These are phyloP conservation scores for Guadua angustifolia DNA, from an alignment of 176 grass and related monocot genomes.

Conservation along the genomic window DNA sequence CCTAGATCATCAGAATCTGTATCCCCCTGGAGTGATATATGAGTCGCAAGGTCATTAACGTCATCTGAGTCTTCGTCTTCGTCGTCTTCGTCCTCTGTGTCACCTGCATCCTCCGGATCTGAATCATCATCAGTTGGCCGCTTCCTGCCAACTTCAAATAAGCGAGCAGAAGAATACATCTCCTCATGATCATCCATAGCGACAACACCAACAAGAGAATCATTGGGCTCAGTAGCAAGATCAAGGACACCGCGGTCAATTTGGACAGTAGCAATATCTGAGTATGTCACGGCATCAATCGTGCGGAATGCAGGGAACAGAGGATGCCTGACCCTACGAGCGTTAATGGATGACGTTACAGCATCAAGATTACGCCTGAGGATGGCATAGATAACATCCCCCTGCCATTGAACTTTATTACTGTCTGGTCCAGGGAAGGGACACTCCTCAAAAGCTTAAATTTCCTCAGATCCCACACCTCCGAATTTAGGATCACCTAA, in stretches of 20 bases:
- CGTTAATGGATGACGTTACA: slow-evolving; percentile 67
- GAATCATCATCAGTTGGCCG: slow-evolving; percentile 92
- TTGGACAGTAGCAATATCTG: slow-evolving; percentile 90
- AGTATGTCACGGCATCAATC: slow-evolving; percentile 85
- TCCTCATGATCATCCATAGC: slow-evolving; percentile 94
- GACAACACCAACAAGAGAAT: slow-evolving; percentile 82
- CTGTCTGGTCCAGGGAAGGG: slow-evolving; percentile 91
- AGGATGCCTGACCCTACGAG: slow-evolving; percentile 80
- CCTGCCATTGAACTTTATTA: slow-evolving; percentile 86
- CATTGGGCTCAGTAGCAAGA: slow-evolving; percentile 74
- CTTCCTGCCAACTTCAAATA: slow-evolving; percentile 91
- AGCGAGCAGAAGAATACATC: slow-evolving; percentile 77
- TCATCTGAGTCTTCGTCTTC: slow-evolving; percentile 80
- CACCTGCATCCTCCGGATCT: slow-evolving; percentile 88
- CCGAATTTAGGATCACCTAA: slow-evolving; percentile 94
- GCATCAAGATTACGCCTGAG: slow-evolving; percentile 92
- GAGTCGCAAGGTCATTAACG: slow-evolving; percentile 46
- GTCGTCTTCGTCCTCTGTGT: slow-evolving; percentile 67
- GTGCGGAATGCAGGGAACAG: slow-evolving; percentile 91
- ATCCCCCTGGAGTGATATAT: slow-evolving; percentile 48
- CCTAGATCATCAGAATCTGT: slow-evolving; percentile 71
- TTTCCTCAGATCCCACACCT: slow-evolving; percentile 99
- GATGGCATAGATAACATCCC: slow-evolving; percentile 91
- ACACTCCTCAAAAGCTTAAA: slow-evolving; percentile 94
- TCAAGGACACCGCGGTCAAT: slow-evolving; percentile 91